Evolutionary conservation across 2,329 filamentous ascomycete species (phyloP), one percentile per base, ranked within the genome.

Genomic region (Pseudocercospora crystallina): DNA sequence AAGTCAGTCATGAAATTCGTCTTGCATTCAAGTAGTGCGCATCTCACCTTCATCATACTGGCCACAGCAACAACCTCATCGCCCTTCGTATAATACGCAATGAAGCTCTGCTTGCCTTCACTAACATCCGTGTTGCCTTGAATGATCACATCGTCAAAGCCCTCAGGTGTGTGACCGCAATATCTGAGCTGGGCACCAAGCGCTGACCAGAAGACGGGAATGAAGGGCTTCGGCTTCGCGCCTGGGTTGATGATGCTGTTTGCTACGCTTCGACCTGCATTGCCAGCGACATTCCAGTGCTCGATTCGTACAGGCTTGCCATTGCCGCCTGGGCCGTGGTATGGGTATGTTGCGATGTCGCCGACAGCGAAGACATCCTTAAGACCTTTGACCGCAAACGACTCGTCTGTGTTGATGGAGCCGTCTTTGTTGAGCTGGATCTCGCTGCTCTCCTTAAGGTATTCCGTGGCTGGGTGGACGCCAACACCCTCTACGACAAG

Each of bases 271-370:
- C 92, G 87, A 2, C 94, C 94, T 1, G 89, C 79, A 65, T 97
- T 96, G 67, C 97, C 94, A 4, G 94, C 94, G 2, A 99, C 94
- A 71, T 96, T 92, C 94, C 94, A 99, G 70, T 99, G 94, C 77
- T 99, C 94, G 66, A 97, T 96, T 57, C 94, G 86, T 1, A 87
- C 82, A 13, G 80, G 79, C 38, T 78, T 79, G 56, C 88, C 89
- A 12, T 86, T 80, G 20, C 89, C 86, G 17, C 89, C 90, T 0
- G 94, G 94, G 1, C 94, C 94, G 69, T 89, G 81, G 75, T 99
- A 99, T 0, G 94, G 94, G 71, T 90, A 96, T 0, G 88, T 91
- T 10, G 94, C 91, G 56, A 99, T 97, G 68, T 99, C 94, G 45
- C 92, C 92, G 54, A 99, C 83, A 11, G 94, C 94, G 66, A 89